Base-by-base conservation (phyloP, 1,139 yeast genomes). In the Geotrichum europaeum region DNA sequence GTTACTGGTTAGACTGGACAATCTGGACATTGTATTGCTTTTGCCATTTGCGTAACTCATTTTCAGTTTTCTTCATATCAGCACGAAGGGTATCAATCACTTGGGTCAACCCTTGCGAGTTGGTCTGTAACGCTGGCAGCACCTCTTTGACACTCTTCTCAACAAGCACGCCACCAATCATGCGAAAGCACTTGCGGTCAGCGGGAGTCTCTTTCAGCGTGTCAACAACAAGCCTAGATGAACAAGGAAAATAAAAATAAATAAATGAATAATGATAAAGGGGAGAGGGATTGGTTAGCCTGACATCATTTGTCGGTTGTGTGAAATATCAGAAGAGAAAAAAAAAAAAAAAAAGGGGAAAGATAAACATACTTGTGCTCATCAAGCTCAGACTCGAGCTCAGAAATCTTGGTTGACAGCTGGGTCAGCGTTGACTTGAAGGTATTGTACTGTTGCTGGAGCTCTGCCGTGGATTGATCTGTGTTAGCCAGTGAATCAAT, bases 161-260 rank as follows among this genome's bases (percentile, higher is more conserved):
- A 30, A 92, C 89, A 56, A 95, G 79, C 0, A 94, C 96, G 4
- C 96, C 96, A 18, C 97, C 97, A 51, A 94, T 82, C 97, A 94
- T 90, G 71, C 96, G 84, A 76, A 85, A 92, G 70, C 98, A 91
- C 69, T 86, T 86, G 63, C 99, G 82, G 53, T 80, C 83, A 2
- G 67, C 65, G 22, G 82, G 81, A 57, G 82, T 84, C 52, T 73
- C 80, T 64, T 69, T 73, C 70, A 87, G 73, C 0, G 94, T 84
- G 15, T 80, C 79, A 56, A 84, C 65, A 28, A 84, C 89, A 58
- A 85, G 72, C 65, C 74, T 73, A 32, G 7, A 40, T 40, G 3
- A 7, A n/a, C 18, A n/a, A 36, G 2, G n/a, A 13, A 36, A n/a
- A 36, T 5, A 24, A 24, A 24, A 24, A 24, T 24, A 5, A 24